These are phyloP conservation scores for Phytophthora ohioensis DNA, from an alignment of 352 stramenopile species.

Conservation along the genomic window DNA sequence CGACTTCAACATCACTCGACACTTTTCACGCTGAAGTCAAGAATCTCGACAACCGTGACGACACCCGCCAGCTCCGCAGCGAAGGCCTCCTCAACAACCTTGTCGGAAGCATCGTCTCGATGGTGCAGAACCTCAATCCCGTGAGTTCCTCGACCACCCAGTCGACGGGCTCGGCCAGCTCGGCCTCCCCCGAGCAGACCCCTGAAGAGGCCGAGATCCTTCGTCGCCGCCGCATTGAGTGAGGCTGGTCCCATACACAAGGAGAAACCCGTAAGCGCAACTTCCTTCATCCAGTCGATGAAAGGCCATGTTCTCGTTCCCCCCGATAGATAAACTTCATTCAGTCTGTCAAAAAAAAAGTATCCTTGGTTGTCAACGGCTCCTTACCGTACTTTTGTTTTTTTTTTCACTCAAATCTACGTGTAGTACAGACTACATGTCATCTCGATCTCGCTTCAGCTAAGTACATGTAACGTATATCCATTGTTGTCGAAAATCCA, in stretches of 20 bases:
- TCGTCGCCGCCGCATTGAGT: neutral
- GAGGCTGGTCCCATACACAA: neutral
- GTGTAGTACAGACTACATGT: too few relatives aligned
- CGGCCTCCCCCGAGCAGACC: neutral
- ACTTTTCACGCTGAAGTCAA: neutral
- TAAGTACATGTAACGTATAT: too few relatives aligned
- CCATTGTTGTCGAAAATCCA: neutral
- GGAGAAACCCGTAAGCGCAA: neutral
- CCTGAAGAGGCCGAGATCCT: conserved; percentile 3
- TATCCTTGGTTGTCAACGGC: neutral
- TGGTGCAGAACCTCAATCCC: neutral
- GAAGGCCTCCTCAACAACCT: neutral
- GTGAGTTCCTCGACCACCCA: neutral
- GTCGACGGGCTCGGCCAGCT: neutral
- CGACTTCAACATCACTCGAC: neutral
- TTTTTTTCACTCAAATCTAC: too few relatives aligned
- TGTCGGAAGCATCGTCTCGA: neutral
- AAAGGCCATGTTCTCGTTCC: too few relatives aligned
- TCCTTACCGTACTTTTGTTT: neutral
- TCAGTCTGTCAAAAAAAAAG: too few relatives aligned
- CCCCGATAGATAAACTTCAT: too few relatives aligned
- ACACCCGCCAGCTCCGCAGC: neutral
- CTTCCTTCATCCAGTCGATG: neutral
- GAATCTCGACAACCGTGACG: neutral
- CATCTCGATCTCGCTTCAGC: too few relatives aligned